Evolutionary conservation across 2,329 filamentous ascomycete species (phyloP).

Genomic region (Saccharata proteae): DNA sequence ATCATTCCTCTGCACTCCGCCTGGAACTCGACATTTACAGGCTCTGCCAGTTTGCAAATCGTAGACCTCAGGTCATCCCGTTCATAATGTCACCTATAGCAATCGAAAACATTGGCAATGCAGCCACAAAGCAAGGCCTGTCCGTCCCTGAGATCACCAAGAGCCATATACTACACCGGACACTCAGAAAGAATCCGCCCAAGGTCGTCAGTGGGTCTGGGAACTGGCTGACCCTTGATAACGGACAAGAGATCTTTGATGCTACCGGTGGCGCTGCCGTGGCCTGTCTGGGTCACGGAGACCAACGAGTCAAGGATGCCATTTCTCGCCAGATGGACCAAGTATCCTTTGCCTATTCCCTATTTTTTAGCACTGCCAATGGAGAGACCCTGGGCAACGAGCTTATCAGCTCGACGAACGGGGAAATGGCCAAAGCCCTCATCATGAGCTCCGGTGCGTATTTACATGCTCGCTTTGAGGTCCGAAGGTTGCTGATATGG

Average conservation of each 20-base stretch:
- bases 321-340: constrained; percentile 47
- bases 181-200: constrained; percentile 34
- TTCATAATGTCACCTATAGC: too few relatives aligned
- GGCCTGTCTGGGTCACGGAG: constrained; percentile 56
- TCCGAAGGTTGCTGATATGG: not conserved
- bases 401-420: constrained; percentile 39
- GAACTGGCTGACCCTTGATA: constrained; percentile 39
- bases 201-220: constrained; percentile 38
- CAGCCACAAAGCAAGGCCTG: too few relatives aligned
- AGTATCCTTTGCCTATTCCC: constrained; percentile 46
- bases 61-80: too few relatives aligned
- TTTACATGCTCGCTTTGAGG: constrained; percentile 2
- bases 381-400: constrained; percentile 41
- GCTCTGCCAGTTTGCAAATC: too few relatives aligned
- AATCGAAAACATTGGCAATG: too few relatives aligned
- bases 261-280: constrained; percentile 64
- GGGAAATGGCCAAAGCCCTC: constrained; percentile 42
- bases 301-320: constrained; percentile 47
- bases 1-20: too few relatives aligned
- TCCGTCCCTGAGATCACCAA: too few relatives aligned
- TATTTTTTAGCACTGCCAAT: constrained; percentile 44
- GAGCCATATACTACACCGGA: constrained; percentile 39
- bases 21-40: too few relatives aligned
- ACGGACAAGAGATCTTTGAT: constrained; percentile 54
- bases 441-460: constrained; percentile 45